phyloP scores from a whole-genome alignment of 805 yeast genomes.

The Schizosaccharomyces japonicus region DNA sequence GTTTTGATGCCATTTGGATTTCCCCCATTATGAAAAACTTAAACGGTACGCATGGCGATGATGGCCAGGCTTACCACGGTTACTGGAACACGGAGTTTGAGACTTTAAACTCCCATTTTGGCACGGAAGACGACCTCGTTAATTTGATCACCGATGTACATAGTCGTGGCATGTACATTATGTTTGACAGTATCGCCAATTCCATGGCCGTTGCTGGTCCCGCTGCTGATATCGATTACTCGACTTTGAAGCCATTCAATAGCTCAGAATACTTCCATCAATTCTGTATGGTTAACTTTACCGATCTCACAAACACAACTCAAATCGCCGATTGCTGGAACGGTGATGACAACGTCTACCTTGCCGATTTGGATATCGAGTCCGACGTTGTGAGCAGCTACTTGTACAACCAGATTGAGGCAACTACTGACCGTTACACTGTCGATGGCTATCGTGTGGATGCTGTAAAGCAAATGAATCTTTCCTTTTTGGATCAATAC shows the following conservation, averaged over 20 bases:
- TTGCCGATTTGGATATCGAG: conserved; percentile 4
- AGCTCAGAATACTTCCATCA: conserved; percentile 2
- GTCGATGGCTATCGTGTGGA: conserved; percentile 7
- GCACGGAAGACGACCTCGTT: conserved; percentile 4
- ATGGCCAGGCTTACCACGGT: conserved; percentile 6
- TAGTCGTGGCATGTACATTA: conserved; percentile 6
- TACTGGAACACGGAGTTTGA: conserved; percentile 3
- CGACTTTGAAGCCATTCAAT: conserved; percentile 5
- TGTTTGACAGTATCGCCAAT: conserved; percentile 7
- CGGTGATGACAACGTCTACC: conserved; percentile 4
- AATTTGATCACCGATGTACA: conserved; percentile 4
- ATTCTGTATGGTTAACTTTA: conserved; percentile 3
- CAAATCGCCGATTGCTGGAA: conserved; percentile 6
- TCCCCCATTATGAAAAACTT: conserved; percentile 6
- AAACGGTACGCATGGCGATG: conserved; percentile 3
- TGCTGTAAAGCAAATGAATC: conserved; percentile 5
- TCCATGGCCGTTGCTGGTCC: conserved; percentile 3
- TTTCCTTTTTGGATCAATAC: not conserved
- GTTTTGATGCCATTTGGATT: conserved; percentile 7
- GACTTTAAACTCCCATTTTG: not conserved
- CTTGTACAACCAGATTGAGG: conserved; percentile 3
- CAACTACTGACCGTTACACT: not conserved
- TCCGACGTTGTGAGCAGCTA: not conserved
- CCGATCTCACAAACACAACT: conserved; percentile 2
- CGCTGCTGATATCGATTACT: conserved; percentile 2